A percentile compares a stretch with the other conserved stretches of the same genome.
phyloP scores from a whole-genome alignment of 1,284 basidiomycete species.

The Pyrrhoderma lamaoense region DNA sequence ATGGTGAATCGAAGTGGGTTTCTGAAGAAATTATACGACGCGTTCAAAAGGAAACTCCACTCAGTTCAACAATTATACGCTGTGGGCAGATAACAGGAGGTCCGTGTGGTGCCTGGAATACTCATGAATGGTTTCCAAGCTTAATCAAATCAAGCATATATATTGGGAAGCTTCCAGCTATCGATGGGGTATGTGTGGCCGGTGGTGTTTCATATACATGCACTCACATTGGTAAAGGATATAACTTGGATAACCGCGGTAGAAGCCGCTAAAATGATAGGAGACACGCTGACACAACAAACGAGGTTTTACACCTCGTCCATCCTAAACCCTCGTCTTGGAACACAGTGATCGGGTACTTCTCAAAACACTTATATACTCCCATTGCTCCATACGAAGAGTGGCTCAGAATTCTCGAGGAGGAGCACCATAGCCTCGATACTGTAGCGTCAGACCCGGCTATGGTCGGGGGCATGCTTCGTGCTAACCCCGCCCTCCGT shows the following conservation, averaged over 20 bases:
- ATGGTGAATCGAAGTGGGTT: constrained; percentile 61
- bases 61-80: constrained; percentile 18
- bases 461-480: neutral
- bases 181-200: constrained; percentile 8
- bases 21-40: constrained; percentile 21
- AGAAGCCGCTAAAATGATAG: constrained; percentile 21
- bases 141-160: constrained; percentile 12
- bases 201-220: no score
- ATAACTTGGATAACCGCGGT: constrained; percentile 25
- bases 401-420: constrained; percentile 9
- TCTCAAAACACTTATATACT: constrained; percentile 4
- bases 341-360: neutral
- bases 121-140: constrained; percentile 17
- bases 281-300: constrained; percentile 22
- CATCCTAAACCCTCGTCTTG: constrained; percentile 21
- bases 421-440: neutral
- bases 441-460: neutral
- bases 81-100: constrained; percentile 17
- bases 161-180: constrained; percentile 11
- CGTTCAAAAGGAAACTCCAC: constrained; percentile 21
- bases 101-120: constrained; percentile 17
- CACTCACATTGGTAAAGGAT: no score
- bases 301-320: constrained; percentile 25
- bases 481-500: constrained; percentile 14
- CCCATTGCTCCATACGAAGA: constrained; percentile 4